Conservation (phyloP, 176 grass and related monocot genomes). For the Musa itinerans region DNA sequence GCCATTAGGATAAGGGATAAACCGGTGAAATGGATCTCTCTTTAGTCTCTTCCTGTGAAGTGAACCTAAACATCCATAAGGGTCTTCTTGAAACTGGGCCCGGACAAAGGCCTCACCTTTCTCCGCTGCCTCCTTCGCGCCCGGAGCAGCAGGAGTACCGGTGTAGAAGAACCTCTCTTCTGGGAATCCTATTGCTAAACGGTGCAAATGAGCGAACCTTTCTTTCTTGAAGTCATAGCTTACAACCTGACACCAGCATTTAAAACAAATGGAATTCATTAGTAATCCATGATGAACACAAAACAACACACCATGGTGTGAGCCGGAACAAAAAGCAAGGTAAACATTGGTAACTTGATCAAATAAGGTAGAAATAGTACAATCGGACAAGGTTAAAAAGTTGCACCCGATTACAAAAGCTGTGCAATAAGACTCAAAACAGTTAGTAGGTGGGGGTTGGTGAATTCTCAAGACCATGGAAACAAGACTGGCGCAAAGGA, state of each 20-base stretch:
- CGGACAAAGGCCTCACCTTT: constrained; percentile 69
- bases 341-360: no score
- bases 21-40: constrained; percentile 86
- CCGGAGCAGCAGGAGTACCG: constrained; percentile 49
- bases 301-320: background rate
- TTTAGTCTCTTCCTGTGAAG: constrained; percentile 69
- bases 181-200: constrained; percentile 64
- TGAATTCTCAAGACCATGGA: background rate
- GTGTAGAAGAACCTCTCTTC: constrained; percentile 72
- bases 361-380: no score
- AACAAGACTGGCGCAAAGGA: background rate
- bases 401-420: no score
- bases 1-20: constrained; percentile 60
- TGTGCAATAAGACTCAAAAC: background rate
- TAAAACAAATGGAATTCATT: background rate
- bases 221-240: constrained; percentile 96
- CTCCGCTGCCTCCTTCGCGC: constrained; percentile 46
- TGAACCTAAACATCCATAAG: constrained; percentile 78
- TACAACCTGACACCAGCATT: constrained; percentile 38
- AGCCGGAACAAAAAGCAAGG: background rate
- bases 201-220: constrained; percentile 68
- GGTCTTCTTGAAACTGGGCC: constrained; percentile 76
- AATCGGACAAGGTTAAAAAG: no score
- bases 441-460: background rate
- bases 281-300: background rate